Percentiles rank a stretch among this genome's conserved stretches.
Evolutionary conservation across 2,329 filamentous ascomycete genomes (phyloP).

Genomic region (Capronia coronata): DNA sequence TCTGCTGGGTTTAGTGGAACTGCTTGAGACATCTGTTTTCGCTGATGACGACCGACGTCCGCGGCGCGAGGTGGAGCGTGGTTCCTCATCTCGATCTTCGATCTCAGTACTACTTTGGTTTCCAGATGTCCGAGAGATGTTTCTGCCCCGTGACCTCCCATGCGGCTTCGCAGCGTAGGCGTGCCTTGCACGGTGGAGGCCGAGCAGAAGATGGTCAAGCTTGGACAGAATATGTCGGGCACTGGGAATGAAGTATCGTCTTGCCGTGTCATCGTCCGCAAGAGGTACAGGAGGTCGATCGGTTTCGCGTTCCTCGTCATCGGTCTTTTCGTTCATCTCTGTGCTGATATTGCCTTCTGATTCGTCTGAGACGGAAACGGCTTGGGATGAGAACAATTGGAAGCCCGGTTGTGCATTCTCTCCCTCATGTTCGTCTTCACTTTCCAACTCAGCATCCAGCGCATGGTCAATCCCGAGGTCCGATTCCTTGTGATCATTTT

Average conservation of each 20-base stretch:
- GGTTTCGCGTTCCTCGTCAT: slow-evolving; percentile 10
- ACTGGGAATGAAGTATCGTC: slow-evolving; percentile 58
- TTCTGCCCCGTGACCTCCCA: slow-evolving; percentile 8
- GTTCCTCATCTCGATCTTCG: slow-evolving; percentile 4
- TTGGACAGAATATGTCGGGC: slow-evolving; percentile 63
- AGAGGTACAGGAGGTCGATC: slow-evolving; percentile 49
- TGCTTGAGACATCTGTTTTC: slow-evolving; percentile 4
- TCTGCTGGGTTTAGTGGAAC: neutral
- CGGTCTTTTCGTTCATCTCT: slow-evolving; percentile 26
- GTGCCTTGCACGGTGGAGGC: slow-evolving; percentile 61
- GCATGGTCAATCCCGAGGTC: slow-evolving; percentile 1
- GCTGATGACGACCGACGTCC: slow-evolving; percentile 8
- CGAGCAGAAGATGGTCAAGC: slow-evolving; percentile 62
- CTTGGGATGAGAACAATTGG: slow-evolving; percentile 17
- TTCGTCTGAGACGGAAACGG: slow-evolving; percentile 9
- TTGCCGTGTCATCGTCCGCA: slow-evolving; percentile 64
- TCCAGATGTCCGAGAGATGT: neutral
- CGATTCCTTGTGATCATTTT: neutral
- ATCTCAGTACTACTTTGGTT: neutral
- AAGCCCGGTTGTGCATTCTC: slow-evolving; percentile 2
- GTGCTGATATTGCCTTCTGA: slow-evolving; percentile 19
- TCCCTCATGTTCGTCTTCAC: neutral
- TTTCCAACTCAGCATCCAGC: slow-evolving; percentile 1
- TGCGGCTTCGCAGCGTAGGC: slow-evolving; percentile 37
- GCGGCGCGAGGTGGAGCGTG: neutral